Evolutionary conservation across 352 stramenopile genomes (phyloP).

Genomic region (Pythium insidiosum): DNA sequence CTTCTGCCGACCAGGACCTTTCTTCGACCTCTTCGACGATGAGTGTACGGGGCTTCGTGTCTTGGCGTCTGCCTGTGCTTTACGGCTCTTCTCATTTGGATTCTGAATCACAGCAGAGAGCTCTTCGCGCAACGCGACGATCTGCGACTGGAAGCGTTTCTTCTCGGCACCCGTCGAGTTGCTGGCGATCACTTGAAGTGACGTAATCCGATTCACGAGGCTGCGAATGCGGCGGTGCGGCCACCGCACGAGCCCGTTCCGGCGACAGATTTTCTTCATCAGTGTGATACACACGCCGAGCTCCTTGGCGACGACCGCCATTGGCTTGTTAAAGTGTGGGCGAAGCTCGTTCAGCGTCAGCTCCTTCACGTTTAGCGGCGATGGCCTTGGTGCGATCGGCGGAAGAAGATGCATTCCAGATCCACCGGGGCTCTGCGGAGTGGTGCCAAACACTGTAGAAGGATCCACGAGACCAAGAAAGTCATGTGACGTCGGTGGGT

Average conservation of each 20-base stretch:
- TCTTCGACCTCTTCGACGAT: not conserved
- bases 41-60: slow-evolving; percentile 16
- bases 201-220: slow-evolving; percentile 77
- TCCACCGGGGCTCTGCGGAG: slow-evolving; percentile 25
- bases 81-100: slow-evolving; percentile 78
- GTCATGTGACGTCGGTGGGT: slow-evolving; percentile 31
- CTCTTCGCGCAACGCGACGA: slow-evolving; percentile 48
- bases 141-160: slow-evolving; percentile 57
- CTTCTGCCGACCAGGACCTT: too few species aligned
- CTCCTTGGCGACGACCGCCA: slow-evolving; percentile 75
- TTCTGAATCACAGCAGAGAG: slow-evolving; percentile 77
- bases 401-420: slow-evolving; percentile 38
- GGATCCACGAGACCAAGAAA: slow-evolving; percentile 36
- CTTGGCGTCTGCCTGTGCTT: slow-evolving; percentile 55
- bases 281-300: slow-evolving; percentile 80
- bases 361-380: slow-evolving; percentile 51
- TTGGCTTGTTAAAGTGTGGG: slow-evolving; percentile 80
- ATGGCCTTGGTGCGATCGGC: slow-evolving; percentile 16
- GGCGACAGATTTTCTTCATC: slow-evolving; percentile 85
- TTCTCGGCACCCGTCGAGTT: slow-evolving; percentile 41
- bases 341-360: slow-evolving; percentile 76
- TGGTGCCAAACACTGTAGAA: slow-evolving; percentile 23
- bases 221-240: slow-evolving; percentile 76
- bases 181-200: slow-evolving; percentile 52
- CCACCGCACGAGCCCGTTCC: slow-evolving; percentile 74